Percentiles rank a stretch among this genome's conserved stretches.
phyloP scores from a whole-genome alignment of 225 moss, liverwort and hornwort species.

The Bryum argenteum region DNA sequence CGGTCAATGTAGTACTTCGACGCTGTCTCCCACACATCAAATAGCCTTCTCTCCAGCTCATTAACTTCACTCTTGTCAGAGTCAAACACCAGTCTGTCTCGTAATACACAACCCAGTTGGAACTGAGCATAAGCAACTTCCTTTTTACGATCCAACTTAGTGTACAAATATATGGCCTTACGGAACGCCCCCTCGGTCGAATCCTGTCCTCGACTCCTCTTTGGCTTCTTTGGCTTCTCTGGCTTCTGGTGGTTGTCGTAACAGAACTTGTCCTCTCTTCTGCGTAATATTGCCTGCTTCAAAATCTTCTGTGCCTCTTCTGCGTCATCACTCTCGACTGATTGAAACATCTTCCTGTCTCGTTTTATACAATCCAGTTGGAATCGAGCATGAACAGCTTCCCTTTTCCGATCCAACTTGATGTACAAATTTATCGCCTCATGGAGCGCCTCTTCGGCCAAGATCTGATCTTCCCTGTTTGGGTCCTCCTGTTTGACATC shows the following conservation, averaged over 20 bases:
- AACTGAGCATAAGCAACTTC: constrained; percentile 94
- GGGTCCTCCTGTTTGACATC: constrained; percentile 52
- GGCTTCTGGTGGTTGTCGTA: constrained; percentile 14
- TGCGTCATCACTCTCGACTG: constrained; percentile 36
- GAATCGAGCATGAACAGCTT: constrained; percentile 88
- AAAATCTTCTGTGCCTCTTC: constrained; percentile 83
- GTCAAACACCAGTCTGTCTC: constrained; percentile 61
- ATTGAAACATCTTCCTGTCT: constrained; percentile 68
- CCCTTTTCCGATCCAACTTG: constrained; percentile 80
- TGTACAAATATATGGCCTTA: constrained; percentile 65
- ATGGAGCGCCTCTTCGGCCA: constrained; percentile 86
- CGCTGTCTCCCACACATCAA: constrained; percentile 71
- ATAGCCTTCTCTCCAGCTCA: constrained; percentile 48
- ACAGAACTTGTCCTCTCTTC: constrained; percentile 76
- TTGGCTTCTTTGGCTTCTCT: neutral
- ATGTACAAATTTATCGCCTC: constrained; percentile 92
- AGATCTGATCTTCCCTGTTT: constrained; percentile 1
- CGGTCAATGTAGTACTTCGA: constrained; percentile 76
- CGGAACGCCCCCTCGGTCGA: constrained; percentile 89
- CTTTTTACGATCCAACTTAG: constrained; percentile 52
- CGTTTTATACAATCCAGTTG: constrained; percentile 88
- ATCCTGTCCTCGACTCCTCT: neutral
- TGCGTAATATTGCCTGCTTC: constrained; percentile 85
- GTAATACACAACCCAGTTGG: constrained; percentile 84
- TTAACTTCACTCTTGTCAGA: neutral